Evolutionary conservation across 2,329 filamentous ascomycete genomes (phyloP), one percentile per base, ranked within the genome.

Genomic region (Fonsecaea erecta): DNA sequence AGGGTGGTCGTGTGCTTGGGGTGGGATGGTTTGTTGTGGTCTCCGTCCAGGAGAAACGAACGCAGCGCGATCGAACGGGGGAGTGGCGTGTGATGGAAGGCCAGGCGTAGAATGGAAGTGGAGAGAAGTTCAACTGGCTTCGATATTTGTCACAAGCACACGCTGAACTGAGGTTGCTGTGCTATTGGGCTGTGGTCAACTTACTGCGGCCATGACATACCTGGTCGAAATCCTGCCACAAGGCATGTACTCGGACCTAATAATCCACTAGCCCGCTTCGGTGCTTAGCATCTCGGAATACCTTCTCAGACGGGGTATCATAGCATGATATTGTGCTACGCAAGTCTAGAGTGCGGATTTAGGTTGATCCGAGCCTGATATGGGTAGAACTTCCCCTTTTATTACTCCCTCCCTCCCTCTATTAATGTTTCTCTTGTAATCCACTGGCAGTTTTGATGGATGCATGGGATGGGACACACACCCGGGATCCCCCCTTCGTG

Each of bases 1-100:
- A 57, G 62, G 63, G n/a, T n/a, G 66, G 70, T 64, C 60, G 66
- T 65, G 66, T 64, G 56, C 52, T 35, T n/a, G 37, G 59, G 57
- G 26, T 52, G 52, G 66, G 51, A 58, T 64, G 52, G 14, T 8
- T 60, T 65, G 59, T 69, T 69, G 61, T 66, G 63, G 55, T 62
- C 28, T 55, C 52, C 51, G 48, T 67, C 32, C 53, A 40, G 46
- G 32, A 40, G n/a, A 21, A 12, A 14, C 32, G n/a, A 35, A 54
- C 24, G 59, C 34, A 46, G 34, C 24, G 21, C 30, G 52, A 8
- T 35, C 21, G 46, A 57, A 11, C 16, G 7, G 56, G 28, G 48
- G 55, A 21, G 21, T 30, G 43, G 52, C 26, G 18, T 16, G 21
- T 52, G 48, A 54, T 12, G 62, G 28, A n/a, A 34, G 37, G 28